These are phyloP conservation scores for Petrea volubilis DNA, from an alignment of 257 asterid genomes.

Conservation along the genomic window DNA sequence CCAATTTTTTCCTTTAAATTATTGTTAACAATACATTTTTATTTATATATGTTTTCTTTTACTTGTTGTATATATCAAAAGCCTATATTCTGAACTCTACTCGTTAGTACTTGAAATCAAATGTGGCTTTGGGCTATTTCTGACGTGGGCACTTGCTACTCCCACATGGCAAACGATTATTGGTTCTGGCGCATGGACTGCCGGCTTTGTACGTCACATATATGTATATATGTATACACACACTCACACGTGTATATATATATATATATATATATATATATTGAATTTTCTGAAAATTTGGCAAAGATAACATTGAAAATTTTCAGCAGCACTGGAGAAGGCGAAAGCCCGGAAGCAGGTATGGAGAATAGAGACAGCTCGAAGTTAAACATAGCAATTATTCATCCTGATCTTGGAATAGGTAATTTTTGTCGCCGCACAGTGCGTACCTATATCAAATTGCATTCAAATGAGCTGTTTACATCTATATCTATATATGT, in stretches of 20 bases:
- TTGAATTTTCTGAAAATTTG: conserved; percentile 10
- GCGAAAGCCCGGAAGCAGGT: not conserved
- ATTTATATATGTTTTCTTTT: too few relatives aligned
- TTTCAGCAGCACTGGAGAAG: conserved; percentile 8
- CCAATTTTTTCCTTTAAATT: too few relatives aligned
- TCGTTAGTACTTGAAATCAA: too few relatives aligned
- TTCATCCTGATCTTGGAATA: conserved; percentile 73
- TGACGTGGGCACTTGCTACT: conserved; percentile 18
- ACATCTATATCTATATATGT: not conserved
- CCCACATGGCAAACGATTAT: not conserved
- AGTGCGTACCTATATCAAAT: not conserved
- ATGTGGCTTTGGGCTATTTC: too few relatives aligned
- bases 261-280: not conserved
- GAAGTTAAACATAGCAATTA: conserved; percentile 53
- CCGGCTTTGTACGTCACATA: not conserved
- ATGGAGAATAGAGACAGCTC: conserved; percentile 45
- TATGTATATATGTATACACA: too few relatives aligned
- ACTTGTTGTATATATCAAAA: too few relatives aligned
- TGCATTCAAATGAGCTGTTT: not conserved
- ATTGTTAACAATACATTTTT: too few relatives aligned
- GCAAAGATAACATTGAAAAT: conserved; percentile 2
- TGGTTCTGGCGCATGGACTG: conserved; percentile 9
- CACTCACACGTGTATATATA: too few relatives aligned
- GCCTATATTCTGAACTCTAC: too few relatives aligned
- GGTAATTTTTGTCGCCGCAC: conserved; percentile 27